phyloP scores from a whole-genome alignment of 2,329 filamentous ascomycete genomes.

The Phyllosticta citrichinensis region DNA sequence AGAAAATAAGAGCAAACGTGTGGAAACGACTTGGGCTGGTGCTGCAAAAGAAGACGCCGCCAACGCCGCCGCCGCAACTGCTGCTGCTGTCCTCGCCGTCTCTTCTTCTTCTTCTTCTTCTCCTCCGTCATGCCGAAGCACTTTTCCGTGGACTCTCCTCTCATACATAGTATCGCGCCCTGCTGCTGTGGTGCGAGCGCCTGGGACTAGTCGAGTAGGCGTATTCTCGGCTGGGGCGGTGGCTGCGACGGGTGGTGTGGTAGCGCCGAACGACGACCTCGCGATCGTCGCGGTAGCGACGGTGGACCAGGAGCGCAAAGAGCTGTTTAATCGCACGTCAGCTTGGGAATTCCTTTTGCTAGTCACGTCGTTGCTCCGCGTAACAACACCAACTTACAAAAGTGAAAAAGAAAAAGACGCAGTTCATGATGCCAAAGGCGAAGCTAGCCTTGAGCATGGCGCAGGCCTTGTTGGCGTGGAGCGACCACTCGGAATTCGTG shows the following conservation, averaged over 20 bases:
- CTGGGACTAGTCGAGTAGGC: slow-evolving; percentile 25
- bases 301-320: slow-evolving; percentile 53
- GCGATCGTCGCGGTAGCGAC: slow-evolving; percentile 37
- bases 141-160: not conserved
- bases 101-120: not conserved
- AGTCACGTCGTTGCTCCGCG: not conserved
- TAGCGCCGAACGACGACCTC: slow-evolving; percentile 44
- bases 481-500: slow-evolving; percentile 38
- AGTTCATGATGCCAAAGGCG: slow-evolving; percentile 83
- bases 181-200: slow-evolving; percentile 28
- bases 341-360: not conserved
- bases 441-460: slow-evolving; percentile 87
- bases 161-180: slow-evolving; percentile 21
- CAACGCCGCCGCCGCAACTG: not conserved
- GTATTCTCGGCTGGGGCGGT: slow-evolving; percentile 13
- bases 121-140: not conserved
- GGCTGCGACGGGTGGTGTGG: slow-evolving; percentile 32
- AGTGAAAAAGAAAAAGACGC: slow-evolving; percentile 70
- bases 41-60: not conserved
- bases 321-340: slow-evolving; percentile 20
- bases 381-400: slow-evolving; percentile 38
- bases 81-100: not conserved
- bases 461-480: slow-evolving; percentile 64
- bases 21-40: not conserved
- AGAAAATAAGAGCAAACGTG: not conserved